Conservation (phyloP, 495 filamentous ascomycete species). For the Annulohypoxylon nitens region DNA sequence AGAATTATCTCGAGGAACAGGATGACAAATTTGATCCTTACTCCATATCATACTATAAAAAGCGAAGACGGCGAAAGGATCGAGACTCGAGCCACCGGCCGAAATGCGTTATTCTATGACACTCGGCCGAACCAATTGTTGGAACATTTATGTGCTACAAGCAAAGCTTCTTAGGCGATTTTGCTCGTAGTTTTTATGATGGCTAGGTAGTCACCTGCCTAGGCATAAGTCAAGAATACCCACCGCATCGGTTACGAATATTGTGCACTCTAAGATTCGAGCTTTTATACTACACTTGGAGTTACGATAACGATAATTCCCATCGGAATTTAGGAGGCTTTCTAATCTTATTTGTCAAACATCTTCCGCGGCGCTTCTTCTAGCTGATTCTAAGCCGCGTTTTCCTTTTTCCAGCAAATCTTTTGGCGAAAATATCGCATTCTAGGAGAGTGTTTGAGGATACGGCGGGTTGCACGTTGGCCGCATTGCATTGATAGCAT, state of each 20-base stretch:
- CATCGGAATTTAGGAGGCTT: conserved; percentile 3
- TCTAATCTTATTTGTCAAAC: conserved; percentile 17
- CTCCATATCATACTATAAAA: conserved; percentile 51
- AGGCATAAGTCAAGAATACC: neutral
- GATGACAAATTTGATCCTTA: conserved; percentile 53
- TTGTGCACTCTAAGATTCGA: neutral
- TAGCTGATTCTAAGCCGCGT: neutral
- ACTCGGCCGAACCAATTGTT: neutral
- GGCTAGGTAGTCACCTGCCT: neutral
- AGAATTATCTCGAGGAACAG: conserved; percentile 58
- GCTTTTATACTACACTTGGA: neutral
- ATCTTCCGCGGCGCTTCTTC: conserved; percentile 8
- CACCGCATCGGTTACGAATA: neutral
- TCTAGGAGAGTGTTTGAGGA: conserved; percentile 30
- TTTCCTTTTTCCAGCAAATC: conserved; percentile 23
- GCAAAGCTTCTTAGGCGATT: neutral
- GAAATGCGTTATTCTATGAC: conserved; percentile 53
- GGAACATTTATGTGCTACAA: neutral
- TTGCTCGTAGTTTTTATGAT: neutral
- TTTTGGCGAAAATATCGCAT: conserved; percentile 27
- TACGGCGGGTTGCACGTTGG: conserved; percentile 29
- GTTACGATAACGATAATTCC: neutral
- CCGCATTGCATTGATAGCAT: conserved; percentile 38
- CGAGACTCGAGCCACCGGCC: conserved; percentile 43
- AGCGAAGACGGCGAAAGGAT: conserved; percentile 44